Base-by-base conservation (phyloP, 2,329 filamentous ascomycete genomes). In the Trichoderma sp. region DNA sequence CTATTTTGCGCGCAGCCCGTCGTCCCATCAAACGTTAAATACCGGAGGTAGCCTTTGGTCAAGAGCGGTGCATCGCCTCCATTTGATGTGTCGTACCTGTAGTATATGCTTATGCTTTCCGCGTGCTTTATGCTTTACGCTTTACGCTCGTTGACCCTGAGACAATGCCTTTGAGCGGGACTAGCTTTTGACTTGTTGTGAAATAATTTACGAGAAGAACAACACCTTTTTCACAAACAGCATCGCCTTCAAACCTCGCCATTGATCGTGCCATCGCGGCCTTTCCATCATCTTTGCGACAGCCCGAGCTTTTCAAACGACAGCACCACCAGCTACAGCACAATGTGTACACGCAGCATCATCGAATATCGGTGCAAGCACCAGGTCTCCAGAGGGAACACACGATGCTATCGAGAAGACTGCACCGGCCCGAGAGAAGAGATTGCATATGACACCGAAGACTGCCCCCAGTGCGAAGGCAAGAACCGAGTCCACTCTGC, bases 301-400 rank as follows among this genome's bases (percentile, higher is more conserved):
- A 27, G 56, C n/a, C 57, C 65, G 35, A 33, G 63, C 37, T 52
- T 43, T 24, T 11, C 27, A 16, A 16, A 47, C 49, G 49, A 63
- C 56, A 40, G 49, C 47, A 13, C 49, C 49, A 56, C 59, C 57
- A 21, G 53, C 61, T 11, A 21, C 31, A 47, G 24, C 55, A 67
- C 61, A 65, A 81, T 81, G 79, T 81, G 79, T 69, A 76, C 74
- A 58, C 76, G 73, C 53, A 76, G 73, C 53, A 31, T 79, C 37
- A 73, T 79, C 71, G 76, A 81, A 67, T 78, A 81, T 68, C 73
- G 74, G 68, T 81, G 80, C 75, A 77, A 78, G 65, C 80, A 81
- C 72, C 76, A 73, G 53, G 75, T 79, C 55, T 72, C 74, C 49
- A 74, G 79, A 33, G 80, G 79, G 59, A 77, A 76, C 61, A 80